Evolutionary conservation across 2,329 filamentous ascomycete genomes (phyloP).

Genomic region (Colletotrichum magnum): DNA sequence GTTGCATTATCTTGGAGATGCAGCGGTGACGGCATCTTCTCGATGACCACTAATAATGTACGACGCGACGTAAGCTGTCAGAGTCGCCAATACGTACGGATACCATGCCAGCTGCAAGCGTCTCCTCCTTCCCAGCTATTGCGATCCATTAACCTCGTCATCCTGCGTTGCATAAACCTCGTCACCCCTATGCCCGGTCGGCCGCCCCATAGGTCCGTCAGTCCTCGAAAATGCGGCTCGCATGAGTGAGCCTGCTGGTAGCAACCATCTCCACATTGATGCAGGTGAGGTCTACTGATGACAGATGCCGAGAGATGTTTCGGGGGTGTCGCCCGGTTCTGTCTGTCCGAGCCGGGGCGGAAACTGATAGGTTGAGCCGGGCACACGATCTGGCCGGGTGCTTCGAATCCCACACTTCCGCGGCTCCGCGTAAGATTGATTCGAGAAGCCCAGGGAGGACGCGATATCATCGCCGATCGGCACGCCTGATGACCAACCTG

Average conservation of each 20-base stretch:
- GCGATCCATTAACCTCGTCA: too few relatives aligned
- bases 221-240: conserved; percentile 3
- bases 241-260: neutral
- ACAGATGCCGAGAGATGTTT: conserved; percentile 11
- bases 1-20: conserved; percentile 10
- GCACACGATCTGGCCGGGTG: neutral
- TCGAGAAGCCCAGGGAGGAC: too few relatives aligned
- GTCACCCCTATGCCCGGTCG: too few relatives aligned
- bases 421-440: too few relatives aligned
- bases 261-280: neutral
- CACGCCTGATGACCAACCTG: too few relatives aligned
- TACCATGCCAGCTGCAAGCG: too few relatives aligned
- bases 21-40: neutral
- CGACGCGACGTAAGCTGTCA: conserved; percentile 2
- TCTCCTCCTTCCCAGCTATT: too few relatives aligned
- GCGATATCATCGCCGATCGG: too few relatives aligned
- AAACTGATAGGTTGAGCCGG: neutral
- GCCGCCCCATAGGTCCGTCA: neutral
- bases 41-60: neutral
- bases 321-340: neutral
- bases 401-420: too few relatives aligned
- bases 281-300: neutral
- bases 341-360: neutral
- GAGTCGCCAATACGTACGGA: too few relatives aligned
- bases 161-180: too few relatives aligned